Evolutionary conservation across 2,329 filamentous ascomycete genomes (phyloP), one percentile per base, ranked within the genome.

Genomic region (Diaporthe amygdali): DNA sequence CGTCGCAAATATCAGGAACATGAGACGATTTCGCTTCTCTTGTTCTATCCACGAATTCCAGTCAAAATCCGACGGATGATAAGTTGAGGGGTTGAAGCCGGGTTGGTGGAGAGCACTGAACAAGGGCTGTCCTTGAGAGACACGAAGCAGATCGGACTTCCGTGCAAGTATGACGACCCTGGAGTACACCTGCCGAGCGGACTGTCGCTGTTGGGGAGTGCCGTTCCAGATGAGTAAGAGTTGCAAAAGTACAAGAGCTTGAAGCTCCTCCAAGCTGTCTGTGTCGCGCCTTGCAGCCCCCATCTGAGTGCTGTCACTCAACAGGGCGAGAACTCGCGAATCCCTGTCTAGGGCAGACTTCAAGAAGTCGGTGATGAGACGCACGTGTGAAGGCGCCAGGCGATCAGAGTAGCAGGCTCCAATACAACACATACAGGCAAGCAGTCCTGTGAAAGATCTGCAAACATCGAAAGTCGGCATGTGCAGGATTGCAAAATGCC

Each of bases 361-460:
- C 41, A 91, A 84, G 66, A 89, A 85, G 71, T 92, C 88, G 86
- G 92, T 93, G 80, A 94, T 85, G 78, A 90, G 88, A 73, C 92
- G 90, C 74, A 92, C 90, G 74, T 92, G 86, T 72, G 85, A 82
- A 54, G 90, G 81, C 34, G 85, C 83, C 73, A 93, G 82, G 72
- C 86, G 86, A 68, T 92, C 87, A 66, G 92, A 93, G 80, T 94
- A 95, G 70, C 93, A 92, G 49, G 92, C 92, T 46, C 93, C 93
- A 76, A 93, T 86, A 78, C 91, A 93, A 76, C 92, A 90, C 85
- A 95, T 92, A 73, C 87, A 87, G 72, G 93, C 86, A 63, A 93
- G 83, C 72, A 94, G 85, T 74, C 91, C 90, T 72, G 91, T 89
- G 78, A 92, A 90, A 56, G 90, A 88, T 73, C 91, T 87, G 73